Evolutionary conservation across 75 land plant species (phyloP).

Genomic region (Picea sitchensis): DNA sequence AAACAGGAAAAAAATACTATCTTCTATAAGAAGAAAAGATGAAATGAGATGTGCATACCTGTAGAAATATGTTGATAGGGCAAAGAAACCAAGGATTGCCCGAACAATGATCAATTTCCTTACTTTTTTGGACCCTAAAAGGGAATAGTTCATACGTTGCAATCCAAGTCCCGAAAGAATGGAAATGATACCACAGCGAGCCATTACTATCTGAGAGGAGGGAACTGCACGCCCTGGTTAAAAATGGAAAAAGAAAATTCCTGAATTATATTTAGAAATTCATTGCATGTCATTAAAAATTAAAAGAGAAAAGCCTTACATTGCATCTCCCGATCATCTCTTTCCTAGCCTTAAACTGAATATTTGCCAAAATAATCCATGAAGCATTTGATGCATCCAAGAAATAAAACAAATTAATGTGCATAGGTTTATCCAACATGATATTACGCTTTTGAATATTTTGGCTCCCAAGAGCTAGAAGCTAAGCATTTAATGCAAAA

Average conservation of each 20-base stretch:
- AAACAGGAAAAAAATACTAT: not conserved
- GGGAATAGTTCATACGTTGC: constrained; percentile 25
- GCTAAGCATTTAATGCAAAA: no score
- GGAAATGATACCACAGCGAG: constrained; percentile 23
- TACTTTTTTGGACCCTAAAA: constrained; percentile 24
- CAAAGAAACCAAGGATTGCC: constrained; percentile 28
- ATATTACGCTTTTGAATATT: not conserved
- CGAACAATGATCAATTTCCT: constrained; percentile 27
- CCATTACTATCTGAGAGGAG: constrained; percentile 35
- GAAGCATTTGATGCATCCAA: not conserved
- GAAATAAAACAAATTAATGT: not conserved
- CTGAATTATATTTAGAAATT: not conserved
- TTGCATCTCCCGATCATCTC: not conserved
- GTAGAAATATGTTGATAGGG: constrained; percentile 34
- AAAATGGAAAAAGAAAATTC: not conserved
- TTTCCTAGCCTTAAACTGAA: not conserved
- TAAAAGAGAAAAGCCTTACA: not conserved
- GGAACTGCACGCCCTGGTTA: constrained; percentile 28
- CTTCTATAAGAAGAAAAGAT: not conserved
- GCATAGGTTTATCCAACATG: not conserved
- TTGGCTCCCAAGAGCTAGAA: not conserved
- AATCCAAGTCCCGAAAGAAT: constrained; percentile 22
- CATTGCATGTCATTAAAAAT: not conserved
- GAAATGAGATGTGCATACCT: constrained; percentile 16
- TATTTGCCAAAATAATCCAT: not conserved